Evolutionary conservation across 2,329 filamentous ascomycete species (phyloP).

Genomic region (Cladorrhinum sp.): DNA sequence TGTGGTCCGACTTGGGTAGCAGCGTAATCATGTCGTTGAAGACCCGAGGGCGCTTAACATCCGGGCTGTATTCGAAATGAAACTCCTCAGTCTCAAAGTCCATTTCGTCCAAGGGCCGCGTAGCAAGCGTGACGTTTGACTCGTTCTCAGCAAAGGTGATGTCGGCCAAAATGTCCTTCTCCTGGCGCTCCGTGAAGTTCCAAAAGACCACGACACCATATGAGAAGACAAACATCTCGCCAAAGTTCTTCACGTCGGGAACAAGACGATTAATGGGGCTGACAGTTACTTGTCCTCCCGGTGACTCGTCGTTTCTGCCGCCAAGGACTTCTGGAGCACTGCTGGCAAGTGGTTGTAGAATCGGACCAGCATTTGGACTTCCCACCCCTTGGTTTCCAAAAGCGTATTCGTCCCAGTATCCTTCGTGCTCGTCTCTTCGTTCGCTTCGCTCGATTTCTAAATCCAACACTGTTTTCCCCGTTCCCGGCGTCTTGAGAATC

Average conservation of each 20-base stretch:
- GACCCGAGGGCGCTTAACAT: constrained; percentile 81
- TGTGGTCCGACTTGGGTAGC: constrained; percentile 84
- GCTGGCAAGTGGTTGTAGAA: constrained; percentile 23
- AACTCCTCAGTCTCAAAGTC: constrained; percentile 98
- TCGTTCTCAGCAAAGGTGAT: constrained; percentile 80
- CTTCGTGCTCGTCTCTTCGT: constrained; percentile 81
- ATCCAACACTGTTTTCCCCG: constrained; percentile 85
- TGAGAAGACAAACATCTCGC: constrained; percentile 95
- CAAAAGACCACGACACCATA: constrained; percentile 98
- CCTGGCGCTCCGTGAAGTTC: constrained; percentile 96
- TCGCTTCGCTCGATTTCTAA: constrained; percentile 96
- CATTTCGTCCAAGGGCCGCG: constrained; percentile 75
- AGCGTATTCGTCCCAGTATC: constrained; percentile 77
- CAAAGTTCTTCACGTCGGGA: constrained; percentile 73
- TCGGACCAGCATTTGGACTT: constrained; percentile 23
- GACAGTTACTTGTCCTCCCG: constrained; percentile 12
- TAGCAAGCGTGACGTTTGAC: constrained; percentile 64
- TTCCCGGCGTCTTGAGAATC: constrained; percentile 84
- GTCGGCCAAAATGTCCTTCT: constrained; percentile 94
- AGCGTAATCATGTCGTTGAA: constrained; percentile 99
- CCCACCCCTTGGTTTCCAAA: constrained; percentile 44
- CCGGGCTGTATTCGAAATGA: constrained; percentile 91
- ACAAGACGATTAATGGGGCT: constrained; percentile 56
- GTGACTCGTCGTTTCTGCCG: constrained; percentile 28
- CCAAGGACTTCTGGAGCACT: constrained; percentile 26